These are phyloP conservation scores for Marchantia paleacea DNA, from an alignment of 225 moss, liverwort and hornwort genomes.

Conservation along the genomic window DNA sequence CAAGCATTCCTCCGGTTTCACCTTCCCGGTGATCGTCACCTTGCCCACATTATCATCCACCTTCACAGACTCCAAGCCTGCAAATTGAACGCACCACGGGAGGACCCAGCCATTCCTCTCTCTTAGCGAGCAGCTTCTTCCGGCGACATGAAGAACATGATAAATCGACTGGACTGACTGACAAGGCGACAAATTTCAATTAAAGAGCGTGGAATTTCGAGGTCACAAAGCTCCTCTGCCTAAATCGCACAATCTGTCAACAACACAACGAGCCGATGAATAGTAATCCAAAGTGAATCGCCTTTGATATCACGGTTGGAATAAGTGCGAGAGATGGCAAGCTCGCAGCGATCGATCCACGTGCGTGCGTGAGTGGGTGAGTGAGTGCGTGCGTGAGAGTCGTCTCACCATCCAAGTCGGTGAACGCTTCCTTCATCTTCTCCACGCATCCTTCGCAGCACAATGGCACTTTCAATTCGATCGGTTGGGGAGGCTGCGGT, in stretches of 20 bases:
- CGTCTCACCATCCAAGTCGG: slow-evolving; percentile 34
- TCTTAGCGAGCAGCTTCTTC: too few species aligned
- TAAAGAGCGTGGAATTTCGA: not conserved
- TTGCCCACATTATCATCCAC: slow-evolving; percentile 19
- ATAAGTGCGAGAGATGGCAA: not conserved
- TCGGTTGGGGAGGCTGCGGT: slow-evolving; percentile 23
- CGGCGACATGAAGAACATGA: too few species aligned
- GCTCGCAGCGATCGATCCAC: not conserved
- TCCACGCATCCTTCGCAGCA: slow-evolving; percentile 41
- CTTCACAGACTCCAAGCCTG: slow-evolving; percentile 45
- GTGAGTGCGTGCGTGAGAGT: not conserved
- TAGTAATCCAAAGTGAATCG: too few species aligned
- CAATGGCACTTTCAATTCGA: slow-evolving; percentile 45
- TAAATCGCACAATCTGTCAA: not conserved
- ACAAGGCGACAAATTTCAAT: not conserved
- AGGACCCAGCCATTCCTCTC: not conserved
- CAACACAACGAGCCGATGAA: too few species aligned
- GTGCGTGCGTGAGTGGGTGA: not conserved
- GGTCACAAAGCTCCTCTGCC: not conserved
- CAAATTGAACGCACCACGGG: not conserved
- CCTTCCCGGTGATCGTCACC: slow-evolving; percentile 44
- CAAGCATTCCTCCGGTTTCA: slow-evolving; percentile 44
- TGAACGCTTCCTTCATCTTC: slow-evolving; percentile 17
- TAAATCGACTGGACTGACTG: not conserved
- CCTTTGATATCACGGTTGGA: too few species aligned